A percentile compares a stretch with the other conserved stretches of the same genome.
These are phyloP conservation scores for Pichia sp. DNA, from an alignment of 1,139 yeast species.

Conservation along the genomic window DNA sequence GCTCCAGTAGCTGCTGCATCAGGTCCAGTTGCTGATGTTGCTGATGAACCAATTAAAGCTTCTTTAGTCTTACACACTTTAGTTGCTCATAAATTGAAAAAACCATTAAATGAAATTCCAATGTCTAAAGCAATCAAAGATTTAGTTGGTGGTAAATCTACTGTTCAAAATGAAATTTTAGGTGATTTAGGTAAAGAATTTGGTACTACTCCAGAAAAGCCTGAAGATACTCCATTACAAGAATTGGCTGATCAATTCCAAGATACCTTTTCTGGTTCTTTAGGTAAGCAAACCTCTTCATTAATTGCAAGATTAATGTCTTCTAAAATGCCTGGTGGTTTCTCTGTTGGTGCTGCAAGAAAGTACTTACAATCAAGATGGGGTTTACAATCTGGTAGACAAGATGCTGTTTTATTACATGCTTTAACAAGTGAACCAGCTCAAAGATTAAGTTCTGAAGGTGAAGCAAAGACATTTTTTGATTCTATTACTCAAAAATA, in stretches of 20 bases:
- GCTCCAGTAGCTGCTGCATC: constrained; percentile 55
- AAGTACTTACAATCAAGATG: constrained; percentile 83
- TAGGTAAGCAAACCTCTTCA: constrained; percentile 90
- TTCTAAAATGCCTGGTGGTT: constrained; percentile 99
- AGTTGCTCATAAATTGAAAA: constrained; percentile 93
- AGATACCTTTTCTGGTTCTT: constrained; percentile 76
- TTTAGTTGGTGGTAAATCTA: constrained; percentile 95
- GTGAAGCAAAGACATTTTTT: constrained; percentile 83
- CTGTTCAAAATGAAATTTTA: constrained; percentile 94
- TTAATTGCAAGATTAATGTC: constrained; percentile 87
- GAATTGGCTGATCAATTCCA: constrained; percentile 95
- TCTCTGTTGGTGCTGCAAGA: constrained; percentile 84
- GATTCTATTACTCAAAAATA: constrained; percentile 79
- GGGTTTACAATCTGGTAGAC: constrained; percentile 92
- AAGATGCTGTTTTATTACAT: constrained; percentile 76
- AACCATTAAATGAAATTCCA: constrained; percentile 78
- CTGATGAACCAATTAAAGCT: constrained; percentile 89
- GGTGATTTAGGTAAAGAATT: constrained; percentile 98
- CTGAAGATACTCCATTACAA: constrained; percentile 93
- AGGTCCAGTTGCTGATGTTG: constrained; percentile 74
- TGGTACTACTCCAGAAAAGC: constrained; percentile 96
- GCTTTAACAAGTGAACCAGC: constrained; percentile 91
- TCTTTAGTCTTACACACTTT: constrained; percentile 74
- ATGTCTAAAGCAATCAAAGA: constrained; percentile 92
- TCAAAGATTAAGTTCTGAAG: constrained; percentile 75